Evolutionary conservation across 2,329 filamentous ascomycete species (phyloP).

Genomic region (Epichloe hybrida): DNA sequence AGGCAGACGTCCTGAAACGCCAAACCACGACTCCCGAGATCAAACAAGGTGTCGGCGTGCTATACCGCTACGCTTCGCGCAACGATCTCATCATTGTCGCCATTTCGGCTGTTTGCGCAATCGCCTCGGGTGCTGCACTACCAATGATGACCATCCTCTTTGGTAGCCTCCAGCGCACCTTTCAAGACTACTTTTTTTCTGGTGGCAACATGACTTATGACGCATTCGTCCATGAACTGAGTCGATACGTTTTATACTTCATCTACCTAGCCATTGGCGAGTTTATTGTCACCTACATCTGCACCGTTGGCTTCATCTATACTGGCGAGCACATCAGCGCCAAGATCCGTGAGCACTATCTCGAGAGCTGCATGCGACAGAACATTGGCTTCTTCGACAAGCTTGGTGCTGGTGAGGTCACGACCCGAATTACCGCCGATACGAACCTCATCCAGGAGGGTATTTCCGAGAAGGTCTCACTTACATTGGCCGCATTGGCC

Average conservation of each 20-base stretch:
- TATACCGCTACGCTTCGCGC: constrained; percentile 58
- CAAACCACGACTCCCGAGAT: constrained; percentile 54
- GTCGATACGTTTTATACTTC: constrained; percentile 62
- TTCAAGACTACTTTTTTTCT: constrained; percentile 47
- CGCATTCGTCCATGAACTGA: constrained; percentile 47
- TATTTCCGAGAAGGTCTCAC: constrained; percentile 75
- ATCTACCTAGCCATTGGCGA: constrained; percentile 73
- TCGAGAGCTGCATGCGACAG: constrained; percentile 70
- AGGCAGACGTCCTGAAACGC: constrained; percentile 51
- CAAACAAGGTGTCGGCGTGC: constrained; percentile 48
- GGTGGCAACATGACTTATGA: constrained; percentile 30
- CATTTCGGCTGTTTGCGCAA: constrained; percentile 49
- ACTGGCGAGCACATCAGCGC: constrained; percentile 66
- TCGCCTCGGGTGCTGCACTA: constrained; percentile 59
- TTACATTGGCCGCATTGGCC: constrained; percentile 62
- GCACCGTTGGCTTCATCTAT: constrained; percentile 83
- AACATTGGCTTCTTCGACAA: constrained; percentile 93
- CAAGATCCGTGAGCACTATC: constrained; percentile 71
- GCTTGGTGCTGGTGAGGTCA: constrained; percentile 83
- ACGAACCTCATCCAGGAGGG: constrained; percentile 90
- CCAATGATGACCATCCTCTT: constrained; percentile 76
- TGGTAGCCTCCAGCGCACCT: constrained; percentile 59
- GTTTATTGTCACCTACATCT: constrained; percentile 64
- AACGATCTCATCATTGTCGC: constrained; percentile 51
- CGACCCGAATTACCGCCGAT: constrained; percentile 85